Evolutionary conservation across 2,329 filamentous ascomycete species (phyloP).

Genomic region (Pestalotiopsis sp.): DNA sequence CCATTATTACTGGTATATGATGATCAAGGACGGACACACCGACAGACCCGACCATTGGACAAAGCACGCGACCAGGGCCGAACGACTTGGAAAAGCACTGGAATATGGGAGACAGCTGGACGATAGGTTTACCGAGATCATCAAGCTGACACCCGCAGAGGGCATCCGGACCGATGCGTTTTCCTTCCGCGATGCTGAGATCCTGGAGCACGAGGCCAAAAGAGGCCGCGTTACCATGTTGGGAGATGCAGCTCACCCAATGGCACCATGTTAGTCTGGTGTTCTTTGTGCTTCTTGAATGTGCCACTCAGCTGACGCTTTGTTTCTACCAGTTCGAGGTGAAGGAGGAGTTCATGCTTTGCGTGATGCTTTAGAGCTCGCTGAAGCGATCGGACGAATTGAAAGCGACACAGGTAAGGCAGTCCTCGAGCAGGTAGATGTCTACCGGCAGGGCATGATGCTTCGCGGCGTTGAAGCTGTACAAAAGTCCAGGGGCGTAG

Average conservation of each 20-base stretch:
- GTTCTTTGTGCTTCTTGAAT: background rate
- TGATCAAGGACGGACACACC: slow-evolving; percentile 21
- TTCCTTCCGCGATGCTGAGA: slow-evolving; percentile 10
- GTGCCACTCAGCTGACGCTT: background rate
- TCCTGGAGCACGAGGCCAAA: slow-evolving; percentile 21
- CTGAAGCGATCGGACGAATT: background rate
- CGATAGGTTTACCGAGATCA: background rate
- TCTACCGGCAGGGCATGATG: background rate
- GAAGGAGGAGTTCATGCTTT: slow-evolving; percentile 50
- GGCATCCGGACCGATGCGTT: slow-evolving; percentile 3
- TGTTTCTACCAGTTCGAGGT: slow-evolving; percentile 39
- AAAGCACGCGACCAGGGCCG: background rate
- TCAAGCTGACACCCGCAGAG: slow-evolving; percentile 7
- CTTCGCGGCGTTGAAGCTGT: slow-evolving; percentile 2
- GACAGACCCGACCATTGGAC: slow-evolving; percentile 38
- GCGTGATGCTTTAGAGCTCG: slow-evolving; percentile 35
- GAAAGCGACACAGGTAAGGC: background rate
- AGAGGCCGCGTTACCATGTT: slow-evolving; percentile 39
- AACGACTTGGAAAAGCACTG: background rate
- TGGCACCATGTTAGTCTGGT: slow-evolving; percentile 42
- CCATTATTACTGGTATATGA: slow-evolving; percentile 31
- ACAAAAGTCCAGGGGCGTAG: background rate
- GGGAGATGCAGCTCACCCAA: slow-evolving; percentile 50
- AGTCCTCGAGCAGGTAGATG: background rate
- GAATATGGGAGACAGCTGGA: background rate